Base-by-base conservation (phyloP, 1,284 basidiomycete genomes). In the Cryptococcus sp. region DNA sequence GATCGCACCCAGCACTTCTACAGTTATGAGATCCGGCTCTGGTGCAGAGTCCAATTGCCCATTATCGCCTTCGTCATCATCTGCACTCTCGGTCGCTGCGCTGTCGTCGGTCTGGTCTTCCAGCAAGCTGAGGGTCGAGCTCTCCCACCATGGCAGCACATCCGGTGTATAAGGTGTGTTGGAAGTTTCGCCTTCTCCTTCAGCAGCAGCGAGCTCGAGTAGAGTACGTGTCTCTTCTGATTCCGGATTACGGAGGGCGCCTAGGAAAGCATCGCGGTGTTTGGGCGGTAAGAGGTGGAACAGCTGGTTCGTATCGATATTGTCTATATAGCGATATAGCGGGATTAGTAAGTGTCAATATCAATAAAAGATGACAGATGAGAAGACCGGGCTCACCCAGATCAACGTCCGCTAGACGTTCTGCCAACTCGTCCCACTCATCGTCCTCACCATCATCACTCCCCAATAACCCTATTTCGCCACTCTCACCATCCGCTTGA, bases 251-350 rank as follows among this genome's bases (percentile, higher is more conserved):
- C 62, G 57, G 1, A 79, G 44, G 5, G 72, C 66, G 3, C 64
- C 58, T 29, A 79, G 55, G 57, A 79, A 79, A 0, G 66, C 65
- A 34, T 76, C 70, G 29, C 76, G 66, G 54, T 78, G 75, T 3
- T 59, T 43, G 16, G 62, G 66, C 0, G 77, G 77, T 17, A 79
- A 54, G 16, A 75, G 68, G 38, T 72, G 67, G 56, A 79, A 70
- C 0, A 79, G 64, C 39, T 67, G 61, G 56, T 78, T 76, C n/a
- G 72, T 67, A 45, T 75, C 75, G 52, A 79, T 66, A 5, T 55
- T 50, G 44, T 78, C 77, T 79, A 57, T 6, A 15, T 29, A 34
- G 29, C 29, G 8, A 34, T 46, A 29, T 34, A 43, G 22, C 43
- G 48, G 20, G 17, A 13, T 54, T 37, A 41, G 47, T 26, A 37